Percentiles rank a stretch among this genome's conserved stretches.
Evolutionary conservation across 441 rosid genomes (phyloP).

Genomic region (Bruguiera hainesii): DNA sequence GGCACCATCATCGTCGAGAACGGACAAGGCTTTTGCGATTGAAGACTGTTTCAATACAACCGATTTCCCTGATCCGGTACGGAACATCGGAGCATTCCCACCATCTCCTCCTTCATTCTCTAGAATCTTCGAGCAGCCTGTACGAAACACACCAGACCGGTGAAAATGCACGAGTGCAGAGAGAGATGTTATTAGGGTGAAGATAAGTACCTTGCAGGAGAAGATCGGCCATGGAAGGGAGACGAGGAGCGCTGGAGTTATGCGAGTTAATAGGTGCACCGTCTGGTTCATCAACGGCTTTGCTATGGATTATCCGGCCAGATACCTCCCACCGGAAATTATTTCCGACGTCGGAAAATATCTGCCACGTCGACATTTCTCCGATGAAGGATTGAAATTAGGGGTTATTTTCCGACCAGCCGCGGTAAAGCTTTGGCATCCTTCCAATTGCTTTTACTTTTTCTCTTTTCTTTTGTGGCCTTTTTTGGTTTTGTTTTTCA

Average conservation of each 20-base stretch:
- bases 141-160: neutral
- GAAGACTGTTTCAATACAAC: slow-evolving; percentile 60
- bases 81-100: slow-evolving; percentile 47
- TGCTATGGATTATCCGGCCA: slow-evolving; percentile 26
- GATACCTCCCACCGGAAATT: slow-evolving; percentile 59
- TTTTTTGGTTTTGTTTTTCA: too few species aligned
- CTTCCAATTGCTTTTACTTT: too few species aligned
- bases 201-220: slow-evolving; percentile 47
- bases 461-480: too few species aligned
- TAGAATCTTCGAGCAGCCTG: slow-evolving; percentile 63
- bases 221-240: slow-evolving; percentile 69
- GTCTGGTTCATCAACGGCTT: slow-evolving; percentile 16
- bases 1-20: slow-evolving; percentile 37
- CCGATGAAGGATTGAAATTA: too few species aligned
- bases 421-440: too few species aligned
- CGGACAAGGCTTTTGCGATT: slow-evolving; percentile 50
- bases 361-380: slow-evolving; percentile 74
- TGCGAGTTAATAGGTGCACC: slow-evolving; percentile 20
- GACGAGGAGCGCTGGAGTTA: slow-evolving; percentile 22
- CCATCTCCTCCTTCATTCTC: slow-evolving; percentile 30
- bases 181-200: neutral
- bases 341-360: slow-evolving; percentile 47
- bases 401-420: too few species aligned
- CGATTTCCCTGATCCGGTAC: slow-evolving; percentile 65
- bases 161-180: neutral